phyloP scores from a whole-genome alignment of 257 asterid genomes.

The Mentha longifolia region DNA sequence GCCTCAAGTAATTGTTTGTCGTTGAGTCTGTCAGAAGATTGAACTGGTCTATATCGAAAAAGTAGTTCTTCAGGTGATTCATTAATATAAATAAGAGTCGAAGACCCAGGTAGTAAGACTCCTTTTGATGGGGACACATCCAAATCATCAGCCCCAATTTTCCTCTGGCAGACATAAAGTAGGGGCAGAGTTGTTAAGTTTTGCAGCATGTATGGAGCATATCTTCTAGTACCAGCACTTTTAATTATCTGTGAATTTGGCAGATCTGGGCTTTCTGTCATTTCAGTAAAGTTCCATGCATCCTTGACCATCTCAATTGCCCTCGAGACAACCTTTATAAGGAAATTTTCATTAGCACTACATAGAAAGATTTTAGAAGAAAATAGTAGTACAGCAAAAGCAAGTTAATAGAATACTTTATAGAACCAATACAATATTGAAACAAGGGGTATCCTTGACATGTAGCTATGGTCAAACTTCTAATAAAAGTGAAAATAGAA shows the following conservation, averaged over 20 bases:
- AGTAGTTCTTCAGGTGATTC: constrained; percentile 77
- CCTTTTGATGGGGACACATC: constrained; percentile 62
- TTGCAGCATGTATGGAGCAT: constrained; percentile 89
- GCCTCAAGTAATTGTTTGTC: constrained; percentile 70
- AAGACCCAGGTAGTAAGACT: constrained; percentile 76
- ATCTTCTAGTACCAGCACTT: constrained; percentile 60
- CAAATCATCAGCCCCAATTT: constrained; percentile 57
- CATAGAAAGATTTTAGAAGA: constrained; percentile 5
- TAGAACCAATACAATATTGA: constrained; percentile 17
- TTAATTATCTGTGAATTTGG: constrained; percentile 48
- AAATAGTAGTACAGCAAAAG: constrained; percentile 20
- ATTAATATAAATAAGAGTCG: constrained; percentile 69
- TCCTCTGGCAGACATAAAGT: constrained; percentile 56
- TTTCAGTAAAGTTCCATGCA: constrained; percentile 52
- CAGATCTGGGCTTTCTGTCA: constrained; percentile 45
- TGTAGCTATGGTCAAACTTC: constrained; percentile 17
- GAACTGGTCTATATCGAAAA: constrained; percentile 61
- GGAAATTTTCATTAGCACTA: constrained; percentile 36
- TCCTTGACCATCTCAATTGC: constrained; percentile 66
- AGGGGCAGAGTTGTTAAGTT: constrained; percentile 89
- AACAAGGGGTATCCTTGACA: constrained; percentile 8
- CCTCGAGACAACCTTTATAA: constrained; percentile 71
- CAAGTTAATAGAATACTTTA: constrained; percentile 11
- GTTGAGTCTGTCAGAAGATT: constrained; percentile 65
- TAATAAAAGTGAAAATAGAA: neutral